Evolutionary conservation across 2,329 filamentous ascomycete species (phyloP).

Genomic region (Dichotomopilus funicola): DNA sequence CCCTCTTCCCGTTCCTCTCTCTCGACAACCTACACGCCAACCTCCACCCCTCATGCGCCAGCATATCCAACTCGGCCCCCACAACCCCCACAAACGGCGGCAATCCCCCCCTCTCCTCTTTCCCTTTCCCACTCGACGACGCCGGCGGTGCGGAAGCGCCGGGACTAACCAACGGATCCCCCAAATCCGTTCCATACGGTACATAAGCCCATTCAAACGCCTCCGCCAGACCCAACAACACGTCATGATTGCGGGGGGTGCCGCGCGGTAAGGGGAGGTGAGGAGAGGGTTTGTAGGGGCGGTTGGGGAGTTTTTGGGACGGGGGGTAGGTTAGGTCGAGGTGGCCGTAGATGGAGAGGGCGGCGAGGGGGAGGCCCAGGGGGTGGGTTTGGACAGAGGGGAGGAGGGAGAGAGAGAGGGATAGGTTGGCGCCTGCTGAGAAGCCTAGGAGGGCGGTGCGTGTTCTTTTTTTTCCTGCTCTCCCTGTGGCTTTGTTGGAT

Average conservation of each 20-base stretch:
- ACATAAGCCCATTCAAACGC: constrained; percentile 40
- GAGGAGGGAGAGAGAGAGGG: constrained; percentile 34
- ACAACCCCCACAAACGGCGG: constrained; percentile 39
- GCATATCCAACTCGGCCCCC: constrained; percentile 39
- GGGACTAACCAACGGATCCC: constrained; percentile 39
- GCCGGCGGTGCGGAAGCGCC: constrained; percentile 22
- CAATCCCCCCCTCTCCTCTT: constrained; percentile 18
- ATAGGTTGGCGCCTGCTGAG: constrained; percentile 46
- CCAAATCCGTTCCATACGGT: constrained; percentile 30
- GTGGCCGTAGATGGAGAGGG: constrained; percentile 38
- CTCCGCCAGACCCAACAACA: constrained; percentile 25
- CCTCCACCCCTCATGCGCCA: constrained; percentile 37
- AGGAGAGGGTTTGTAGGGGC: constrained; percentile 30
- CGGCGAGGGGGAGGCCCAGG: constrained; percentile 22
- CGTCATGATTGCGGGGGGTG: constrained; percentile 21
- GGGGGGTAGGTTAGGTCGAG: constrained; percentile 34
- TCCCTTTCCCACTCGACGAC: constrained; percentile 17
- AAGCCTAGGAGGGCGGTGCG: constrained; percentile 42
- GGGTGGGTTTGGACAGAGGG: constrained; percentile 15
- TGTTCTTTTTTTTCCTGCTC: too few species aligned
- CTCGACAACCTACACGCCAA: constrained; percentile 31
- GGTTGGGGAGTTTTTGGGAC: constrained; percentile 28
- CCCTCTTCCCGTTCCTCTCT: constrained; percentile 19
- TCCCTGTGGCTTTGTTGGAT: not conserved
- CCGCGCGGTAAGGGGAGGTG: constrained; percentile 24